These are phyloP conservation scores for Tuber indicum DNA, from an alignment of 495 filamentous ascomycete genomes.

Conservation along the genomic window DNA sequence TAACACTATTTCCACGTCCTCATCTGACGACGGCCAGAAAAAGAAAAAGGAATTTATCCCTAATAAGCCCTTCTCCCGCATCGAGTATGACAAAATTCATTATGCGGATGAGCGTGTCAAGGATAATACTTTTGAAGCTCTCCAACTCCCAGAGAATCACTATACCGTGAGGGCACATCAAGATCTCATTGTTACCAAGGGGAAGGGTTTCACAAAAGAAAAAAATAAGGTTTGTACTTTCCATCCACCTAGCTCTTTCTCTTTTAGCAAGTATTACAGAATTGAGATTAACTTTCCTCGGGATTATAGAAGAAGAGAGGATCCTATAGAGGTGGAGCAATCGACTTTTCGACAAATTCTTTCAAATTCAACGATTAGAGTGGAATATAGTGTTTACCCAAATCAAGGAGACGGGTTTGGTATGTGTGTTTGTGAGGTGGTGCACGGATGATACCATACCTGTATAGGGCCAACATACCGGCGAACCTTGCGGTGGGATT, in stretches of 20 bases:
- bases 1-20: conserved; percentile 16
- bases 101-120: conserved; percentile 49
- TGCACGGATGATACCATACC: neutral
- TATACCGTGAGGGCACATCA: conserved; percentile 82
- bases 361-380: conserved; percentile 81
- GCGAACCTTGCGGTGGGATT: neutral
- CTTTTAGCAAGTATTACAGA: conserved; percentile 16
- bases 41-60: conserved; percentile 50
- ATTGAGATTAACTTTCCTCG: conserved; percentile 10
- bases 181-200: conserved; percentile 82
- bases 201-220: conserved; percentile 98
- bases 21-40: conserved; percentile 41
- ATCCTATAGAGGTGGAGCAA: conserved; percentile 73
- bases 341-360: conserved; percentile 70
- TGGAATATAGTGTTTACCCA: neutral
- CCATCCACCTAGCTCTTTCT: neutral
- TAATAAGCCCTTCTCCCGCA: conserved; percentile 59
- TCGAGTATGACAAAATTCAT: conserved; percentile 53
- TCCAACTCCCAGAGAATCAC: conserved; percentile 58
- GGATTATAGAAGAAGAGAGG: conserved; percentile 61
- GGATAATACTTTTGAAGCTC: conserved; percentile 42
- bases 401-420: neutral
- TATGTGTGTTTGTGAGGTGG: neutral
- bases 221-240: conserved; percentile 82
- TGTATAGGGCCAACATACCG: neutral